Base-by-base conservation (phyloP, 345 rosid species). In the Populus ilicifolia region DNA sequence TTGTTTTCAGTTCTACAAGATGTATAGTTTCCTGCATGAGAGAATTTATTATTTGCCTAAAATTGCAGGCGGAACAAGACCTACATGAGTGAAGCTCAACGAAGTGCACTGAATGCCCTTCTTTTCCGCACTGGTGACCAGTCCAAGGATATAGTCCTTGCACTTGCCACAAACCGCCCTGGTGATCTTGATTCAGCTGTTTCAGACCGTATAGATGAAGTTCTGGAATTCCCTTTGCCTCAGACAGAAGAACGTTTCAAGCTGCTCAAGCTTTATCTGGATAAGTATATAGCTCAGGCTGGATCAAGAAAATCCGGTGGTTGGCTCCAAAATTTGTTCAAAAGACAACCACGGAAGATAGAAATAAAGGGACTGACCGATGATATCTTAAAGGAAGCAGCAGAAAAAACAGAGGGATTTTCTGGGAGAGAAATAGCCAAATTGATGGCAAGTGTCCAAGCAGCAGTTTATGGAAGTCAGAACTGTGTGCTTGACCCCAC, bases 111-210 rank as follows among this genome's bases (percentile, higher is more conserved):
- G 11, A 96, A 96, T 80, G 97, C 99, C 7, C 94, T 93, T 20
- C 99, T 96, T 77, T 96, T 85, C 82, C 94, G 92, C 11, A 96
- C 97, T 0, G 98, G 99, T 62, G 97, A 93, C 85, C 98, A 96
- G 82, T 96, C 97, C 79, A 93, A 96, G 84, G 98, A 96, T 78
- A 89, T 91, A 76, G 97, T 96, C 74, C 90, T 93, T 80, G 97
- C 95, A 29, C 98, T 96, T 18, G 98, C 99, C 52, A 96, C 98
- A 71, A 96, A 96, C 81, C 90, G 96, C 35, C 99, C 98, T n/a
- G 96, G 98, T 70, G 99, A 93, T 86, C 97, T 96, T 48, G 98
- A 96, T 85, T 91, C 97, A 71, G 99, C 98, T 48, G 94, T 93
- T 71, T 87, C 96, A 52, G 96, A 96, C 77, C 93, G 98, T 63